These are phyloP conservation scores for Exophiala sp. DNA, from an alignment of 2,329 filamentous ascomycete genomes.

Conservation along the genomic window DNA sequence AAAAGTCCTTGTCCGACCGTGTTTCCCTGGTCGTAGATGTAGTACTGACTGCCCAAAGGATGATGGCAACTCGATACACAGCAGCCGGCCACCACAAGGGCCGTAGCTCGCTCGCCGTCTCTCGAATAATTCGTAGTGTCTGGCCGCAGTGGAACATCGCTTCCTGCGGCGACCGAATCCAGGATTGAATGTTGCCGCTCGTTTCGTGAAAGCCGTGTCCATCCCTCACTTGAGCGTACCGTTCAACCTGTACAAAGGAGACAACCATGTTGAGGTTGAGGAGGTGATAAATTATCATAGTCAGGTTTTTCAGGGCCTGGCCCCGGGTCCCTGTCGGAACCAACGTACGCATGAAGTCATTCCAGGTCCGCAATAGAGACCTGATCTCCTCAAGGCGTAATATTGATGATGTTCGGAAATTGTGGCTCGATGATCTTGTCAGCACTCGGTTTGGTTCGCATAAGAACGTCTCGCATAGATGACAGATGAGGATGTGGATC, in stretches of 20 bases:
- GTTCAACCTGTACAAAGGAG: slow-evolving; percentile 4
- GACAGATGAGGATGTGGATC: neutral
- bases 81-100: slow-evolving; percentile 7
- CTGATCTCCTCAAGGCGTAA: neutral
- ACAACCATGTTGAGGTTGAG: slow-evolving; percentile 3
- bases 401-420: neutral
- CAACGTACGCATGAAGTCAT: neutral
- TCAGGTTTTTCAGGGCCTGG: slow-evolving; percentile 1
- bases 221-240: neutral
- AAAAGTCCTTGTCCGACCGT: neutral
- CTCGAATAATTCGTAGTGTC: neutral
- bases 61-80: slow-evolving; percentile 6
- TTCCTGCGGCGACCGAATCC: neutral
- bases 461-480: neutral
- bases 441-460: neutral
- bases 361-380: slow-evolving; percentile 3
- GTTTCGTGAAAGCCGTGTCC: neutral
- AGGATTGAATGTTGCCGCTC: neutral
- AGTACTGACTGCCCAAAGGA: slow-evolving; percentile 2
- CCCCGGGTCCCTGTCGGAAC: neutral
- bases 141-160: slow-evolving; percentile 9
- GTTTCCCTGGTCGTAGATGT: neutral
- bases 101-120: slow-evolving; percentile 1
- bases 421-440: too few relatives aligned
- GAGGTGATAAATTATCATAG: slow-evolving; percentile 2